These are phyloP conservation scores for Panellus pusillus DNA, from an alignment of 768 basidiomycete species.

Conservation along the genomic window DNA sequence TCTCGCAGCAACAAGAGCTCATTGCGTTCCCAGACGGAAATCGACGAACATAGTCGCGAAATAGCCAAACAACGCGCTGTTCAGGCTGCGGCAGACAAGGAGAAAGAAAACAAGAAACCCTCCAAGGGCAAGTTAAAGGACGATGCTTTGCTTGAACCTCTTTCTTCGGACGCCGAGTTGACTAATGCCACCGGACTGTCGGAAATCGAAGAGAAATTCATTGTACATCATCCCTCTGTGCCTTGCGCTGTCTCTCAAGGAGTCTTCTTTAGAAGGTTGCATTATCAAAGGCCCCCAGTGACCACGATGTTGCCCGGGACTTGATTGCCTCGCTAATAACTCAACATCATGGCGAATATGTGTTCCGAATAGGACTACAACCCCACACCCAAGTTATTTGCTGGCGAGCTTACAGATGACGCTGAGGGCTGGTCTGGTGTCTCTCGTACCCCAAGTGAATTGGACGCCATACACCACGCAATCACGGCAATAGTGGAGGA, in stretches of 20 bases:
- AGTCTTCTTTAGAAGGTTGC: constrained; percentile 40
- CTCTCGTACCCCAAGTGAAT: constrained; percentile 48
- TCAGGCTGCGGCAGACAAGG: constrained; percentile 29
- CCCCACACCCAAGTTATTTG: constrained; percentile 62
- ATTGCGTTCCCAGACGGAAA: constrained; percentile 57
- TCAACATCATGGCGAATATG: constrained; percentile 68
- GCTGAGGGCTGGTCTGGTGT: constrained; percentile 56
- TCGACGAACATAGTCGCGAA: constrained; percentile 71
- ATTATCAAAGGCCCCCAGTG: constrained; percentile 39
- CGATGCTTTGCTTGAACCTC: constrained; percentile 21
- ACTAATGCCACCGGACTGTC: constrained; percentile 28
- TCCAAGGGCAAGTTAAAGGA: constrained; percentile 46
- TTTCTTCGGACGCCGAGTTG: constrained; percentile 12
- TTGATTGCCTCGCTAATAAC: constrained; percentile 67
- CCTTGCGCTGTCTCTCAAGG: constrained; percentile 1
- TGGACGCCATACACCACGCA: constrained; percentile 44
- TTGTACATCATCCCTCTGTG: constrained; percentile 37
- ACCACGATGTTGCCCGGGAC: constrained; percentile 61
- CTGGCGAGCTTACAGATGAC: constrained; percentile 49
- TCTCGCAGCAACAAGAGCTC: constrained; percentile 12
- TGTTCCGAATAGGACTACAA: constrained; percentile 69
- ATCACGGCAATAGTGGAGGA: constrained; percentile 63
- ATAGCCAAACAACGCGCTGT: constrained; percentile 59
- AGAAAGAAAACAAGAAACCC: constrained; percentile 34
- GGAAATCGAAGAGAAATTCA: constrained; percentile 56